These are phyloP conservation scores for Venturia asperata DNA, from an alignment of 2,329 filamentous ascomycete species.

Conservation along the genomic window DNA sequence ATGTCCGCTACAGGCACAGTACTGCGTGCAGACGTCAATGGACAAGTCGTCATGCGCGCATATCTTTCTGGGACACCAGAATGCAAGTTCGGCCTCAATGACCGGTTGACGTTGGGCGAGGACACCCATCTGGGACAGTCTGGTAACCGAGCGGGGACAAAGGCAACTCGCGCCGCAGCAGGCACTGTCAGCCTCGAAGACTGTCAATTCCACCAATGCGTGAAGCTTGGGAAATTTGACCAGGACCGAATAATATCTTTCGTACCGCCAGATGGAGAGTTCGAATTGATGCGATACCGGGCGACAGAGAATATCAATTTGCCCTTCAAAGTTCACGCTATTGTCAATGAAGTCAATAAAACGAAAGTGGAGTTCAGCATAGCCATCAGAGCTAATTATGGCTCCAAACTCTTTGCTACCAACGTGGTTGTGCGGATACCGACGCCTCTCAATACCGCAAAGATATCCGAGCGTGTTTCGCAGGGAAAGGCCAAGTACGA, in stretches of 20 bases:
- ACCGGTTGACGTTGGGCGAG: constrained; percentile 78
- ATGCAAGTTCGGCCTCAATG: constrained; percentile 98
- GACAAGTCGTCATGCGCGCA: constrained; percentile 97
- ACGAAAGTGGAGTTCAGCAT: constrained; percentile 99
- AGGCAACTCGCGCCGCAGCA: constrained; percentile 90
- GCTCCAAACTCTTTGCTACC: constrained; percentile 90
- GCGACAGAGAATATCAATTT: constrained; percentile 98
- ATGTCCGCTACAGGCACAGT: constrained; percentile 98
- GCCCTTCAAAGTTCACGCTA: constrained; percentile 97
- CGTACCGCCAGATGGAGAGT: constrained; percentile 92
- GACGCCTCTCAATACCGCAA: constrained; percentile 91
- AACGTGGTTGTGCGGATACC: constrained; percentile 93
- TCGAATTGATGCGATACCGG: constrained; percentile 97
- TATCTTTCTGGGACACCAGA: constrained; percentile 95
- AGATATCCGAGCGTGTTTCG: constrained; percentile 84
- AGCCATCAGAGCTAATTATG: constrained; percentile 94
- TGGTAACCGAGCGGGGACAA: constrained; percentile 73
- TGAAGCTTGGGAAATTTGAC: constrained; percentile 95
- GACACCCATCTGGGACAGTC: constrained; percentile 52
- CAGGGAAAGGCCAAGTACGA: constrained; percentile 99
- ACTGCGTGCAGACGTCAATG: constrained; percentile 89
- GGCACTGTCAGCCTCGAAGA: constrained; percentile 95
- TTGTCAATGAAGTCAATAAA: constrained; percentile 94
- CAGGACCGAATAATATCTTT: constrained; percentile 95
- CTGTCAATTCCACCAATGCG: constrained; percentile 98